These are phyloP conservation scores for Aureobasidium namibiae DNA, from an alignment of 2,329 filamentous ascomycete genomes.

Conservation along the genomic window DNA sequence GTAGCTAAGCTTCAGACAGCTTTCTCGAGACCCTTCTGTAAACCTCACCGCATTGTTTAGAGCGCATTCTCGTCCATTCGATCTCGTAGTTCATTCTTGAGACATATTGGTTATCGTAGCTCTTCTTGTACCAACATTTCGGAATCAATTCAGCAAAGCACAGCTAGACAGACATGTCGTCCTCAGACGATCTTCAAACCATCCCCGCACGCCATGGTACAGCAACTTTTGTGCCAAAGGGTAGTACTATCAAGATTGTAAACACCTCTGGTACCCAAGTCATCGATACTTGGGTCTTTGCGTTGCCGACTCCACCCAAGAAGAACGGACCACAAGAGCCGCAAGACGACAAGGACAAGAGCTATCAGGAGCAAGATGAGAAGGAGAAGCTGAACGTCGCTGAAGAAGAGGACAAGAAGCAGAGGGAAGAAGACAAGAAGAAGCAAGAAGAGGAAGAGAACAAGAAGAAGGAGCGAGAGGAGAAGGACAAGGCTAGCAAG, in stretches of 20 bases:
- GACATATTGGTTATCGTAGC: not conserved
- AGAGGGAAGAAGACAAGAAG: constrained; percentile 15
- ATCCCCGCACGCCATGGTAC: constrained; percentile 43
- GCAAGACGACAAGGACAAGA: constrained; percentile 17
- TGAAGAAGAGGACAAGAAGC: constrained; percentile 17
- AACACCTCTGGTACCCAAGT: constrained; percentile 44
- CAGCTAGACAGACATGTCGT: not conserved
- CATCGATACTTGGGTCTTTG: constrained; percentile 43
- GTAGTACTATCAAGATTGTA: constrained; percentile 41
- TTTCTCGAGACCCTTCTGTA: constrained; percentile 1
- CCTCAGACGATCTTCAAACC: constrained; percentile 25
- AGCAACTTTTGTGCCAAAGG: constrained; percentile 42
- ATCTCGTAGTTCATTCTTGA: not conserved
- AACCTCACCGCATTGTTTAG: not conserved
- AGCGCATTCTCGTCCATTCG: not conserved
- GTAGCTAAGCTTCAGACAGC: not conserved
- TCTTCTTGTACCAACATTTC: not conserved
- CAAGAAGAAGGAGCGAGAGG: constrained; percentile 16
- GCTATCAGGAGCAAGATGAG: constrained; percentile 18
- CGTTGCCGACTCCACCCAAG: constrained; percentile 36
- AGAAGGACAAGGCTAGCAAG: constrained; percentile 4
- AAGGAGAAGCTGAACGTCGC: constrained; percentile 27
- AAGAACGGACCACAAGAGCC: constrained; percentile 23
- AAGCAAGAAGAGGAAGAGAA: not conserved
- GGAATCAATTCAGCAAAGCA: not conserved